Percentiles rank a stretch among this genome's conserved stretches.
Conservation (phyloP, 768 basidiomycete species). For the Suillus fuscotomentosus region DNA sequence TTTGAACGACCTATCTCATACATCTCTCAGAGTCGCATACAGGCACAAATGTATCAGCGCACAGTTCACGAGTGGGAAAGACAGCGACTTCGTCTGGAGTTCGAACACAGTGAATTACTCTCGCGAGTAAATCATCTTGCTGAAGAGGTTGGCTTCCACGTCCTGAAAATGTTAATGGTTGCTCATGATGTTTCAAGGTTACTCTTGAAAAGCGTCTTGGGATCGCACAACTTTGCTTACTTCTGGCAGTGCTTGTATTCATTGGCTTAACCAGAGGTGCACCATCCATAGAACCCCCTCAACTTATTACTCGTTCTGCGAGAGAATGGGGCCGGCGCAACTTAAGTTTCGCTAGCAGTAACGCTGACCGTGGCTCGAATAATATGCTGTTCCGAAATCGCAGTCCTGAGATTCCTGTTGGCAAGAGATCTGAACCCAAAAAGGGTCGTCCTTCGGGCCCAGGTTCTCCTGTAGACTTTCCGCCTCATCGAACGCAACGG, state of each 20-base stretch:
- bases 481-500: background rate
- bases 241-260: constrained; percentile 82
- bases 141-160: constrained; percentile 60
- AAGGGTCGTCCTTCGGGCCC: constrained; percentile 3
- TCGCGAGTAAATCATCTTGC: constrained; percentile 70
- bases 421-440: constrained; percentile 8
- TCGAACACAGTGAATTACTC: constrained; percentile 69
- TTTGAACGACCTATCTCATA: background rate
- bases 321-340: constrained; percentile 58
- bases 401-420: constrained; percentile 19
- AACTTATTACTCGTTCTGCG: constrained; percentile 25
- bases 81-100: constrained; percentile 63
- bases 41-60: constrained; percentile 64
- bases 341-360: constrained; percentile 55
- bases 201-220: constrained; percentile 87
- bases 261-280: constrained; percentile 80
- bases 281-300: constrained; percentile 32
- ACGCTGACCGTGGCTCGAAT: constrained; percentile 32
- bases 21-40: constrained; percentile 57
- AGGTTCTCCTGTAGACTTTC: background rate
- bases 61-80: constrained; percentile 66
- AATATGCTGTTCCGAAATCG: constrained; percentile 25
- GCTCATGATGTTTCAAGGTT: constrained; percentile 46
- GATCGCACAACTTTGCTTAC: constrained; percentile 81
- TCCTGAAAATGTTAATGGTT: background rate